These are phyloP conservation scores for Alternaria sp. DNA, from an alignment of 2,329 filamentous ascomycete genomes.

Conservation along the genomic window DNA sequence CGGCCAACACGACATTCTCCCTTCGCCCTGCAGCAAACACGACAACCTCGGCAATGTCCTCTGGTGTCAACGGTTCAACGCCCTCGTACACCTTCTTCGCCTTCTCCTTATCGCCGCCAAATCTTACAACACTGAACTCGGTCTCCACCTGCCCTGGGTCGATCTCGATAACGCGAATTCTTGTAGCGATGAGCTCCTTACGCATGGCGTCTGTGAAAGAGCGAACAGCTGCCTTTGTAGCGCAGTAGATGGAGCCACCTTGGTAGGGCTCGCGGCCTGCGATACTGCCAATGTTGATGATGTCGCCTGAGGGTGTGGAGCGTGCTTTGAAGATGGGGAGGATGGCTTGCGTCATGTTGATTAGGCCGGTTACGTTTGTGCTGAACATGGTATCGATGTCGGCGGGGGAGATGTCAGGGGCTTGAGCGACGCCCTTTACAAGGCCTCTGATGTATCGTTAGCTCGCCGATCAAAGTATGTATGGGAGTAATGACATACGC, in stretches of 20 bases:
- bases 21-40: slow-evolving; percentile 84
- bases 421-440: slow-evolving; percentile 86
- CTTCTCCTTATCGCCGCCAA: slow-evolving; percentile 87
- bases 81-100: slow-evolving; percentile 87
- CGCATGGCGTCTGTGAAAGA: slow-evolving; percentile 84
- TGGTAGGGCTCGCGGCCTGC: slow-evolving; percentile 88
- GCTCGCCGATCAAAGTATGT: too few relatives aligned
- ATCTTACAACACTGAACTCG: slow-evolving; percentile 88
- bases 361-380: slow-evolving; percentile 93
- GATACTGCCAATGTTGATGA: slow-evolving; percentile 94
- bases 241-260: slow-evolving; percentile 90
- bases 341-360: slow-evolving; percentile 95
- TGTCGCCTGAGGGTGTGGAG: slow-evolving; percentile 70
- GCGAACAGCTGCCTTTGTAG: slow-evolving; percentile 87
- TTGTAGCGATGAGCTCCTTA: slow-evolving; percentile 80
- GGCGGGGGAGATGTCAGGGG: slow-evolving; percentile 80
- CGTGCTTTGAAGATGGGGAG: slow-evolving; percentile 79
- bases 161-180: slow-evolving; percentile 85
- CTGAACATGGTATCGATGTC: slow-evolving; percentile 89
- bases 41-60: slow-evolving; percentile 89
- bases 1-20: slow-evolving; percentile 91
- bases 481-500: slow-evolving; percentile 11
- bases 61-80: slow-evolving; percentile 77
- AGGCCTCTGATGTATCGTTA: slow-evolving; percentile 65
- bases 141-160: slow-evolving; percentile 95